phyloP scores from a whole-genome alignment of 2,329 filamentous ascomycete genomes.

The Penicillium rolfsii region DNA sequence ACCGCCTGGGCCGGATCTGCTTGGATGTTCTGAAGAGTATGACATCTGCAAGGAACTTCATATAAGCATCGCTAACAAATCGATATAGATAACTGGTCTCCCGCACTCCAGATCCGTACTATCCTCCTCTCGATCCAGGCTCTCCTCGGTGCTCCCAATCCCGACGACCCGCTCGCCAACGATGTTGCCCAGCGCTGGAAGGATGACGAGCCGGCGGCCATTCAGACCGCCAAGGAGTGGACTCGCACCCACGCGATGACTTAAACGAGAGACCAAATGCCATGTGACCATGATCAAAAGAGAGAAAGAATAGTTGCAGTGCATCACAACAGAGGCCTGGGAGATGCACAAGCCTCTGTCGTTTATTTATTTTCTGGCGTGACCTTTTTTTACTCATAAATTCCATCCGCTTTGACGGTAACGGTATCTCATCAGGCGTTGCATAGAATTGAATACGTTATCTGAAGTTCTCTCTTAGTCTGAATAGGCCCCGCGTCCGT shows the following conservation, averaged over 20 bases:
- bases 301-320: constrained; percentile 24
- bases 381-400: constrained; percentile 7
- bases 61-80: constrained; percentile 8
- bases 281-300: constrained; percentile 42
- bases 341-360: constrained; percentile 16
- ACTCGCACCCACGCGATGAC: constrained; percentile 77
- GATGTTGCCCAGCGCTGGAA: constrained; percentile 99
- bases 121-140: constrained; percentile 99
- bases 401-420: constrained; percentile 11
- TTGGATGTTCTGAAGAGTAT: constrained; percentile 95
- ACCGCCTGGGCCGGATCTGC: constrained; percentile 95
- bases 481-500: not conserved
- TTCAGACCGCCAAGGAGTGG: constrained; percentile 91
- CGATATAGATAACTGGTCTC: constrained; percentile 89
- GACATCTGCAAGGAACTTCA: constrained; percentile 27
- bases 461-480: not conserved
- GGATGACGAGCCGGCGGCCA: constrained; percentile 89
- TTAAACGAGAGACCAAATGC: constrained; percentile 33
- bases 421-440: constrained; percentile 17
- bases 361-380: constrained; percentile 17
- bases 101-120: constrained; percentile 94
- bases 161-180: constrained; percentile 96
- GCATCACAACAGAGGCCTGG: constrained; percentile 19
- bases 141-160: constrained; percentile 91
- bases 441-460: constrained; percentile 21